Evolutionary conservation across 805 yeast species (phyloP).

Genomic region (Zygoascus tannicola): DNA sequence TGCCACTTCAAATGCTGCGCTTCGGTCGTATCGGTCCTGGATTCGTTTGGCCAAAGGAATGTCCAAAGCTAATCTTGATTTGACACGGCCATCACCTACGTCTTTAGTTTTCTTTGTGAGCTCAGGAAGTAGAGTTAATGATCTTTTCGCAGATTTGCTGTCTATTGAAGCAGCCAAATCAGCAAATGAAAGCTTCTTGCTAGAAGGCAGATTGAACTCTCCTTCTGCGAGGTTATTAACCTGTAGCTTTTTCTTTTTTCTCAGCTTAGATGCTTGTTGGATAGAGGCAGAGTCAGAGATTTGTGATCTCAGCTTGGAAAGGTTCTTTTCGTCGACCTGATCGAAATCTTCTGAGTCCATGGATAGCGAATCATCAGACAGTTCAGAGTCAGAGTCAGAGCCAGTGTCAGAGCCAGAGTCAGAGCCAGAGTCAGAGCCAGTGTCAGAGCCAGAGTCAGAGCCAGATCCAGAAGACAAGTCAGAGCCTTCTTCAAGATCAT

Average conservation of each 20-base stretch:
- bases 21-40: conserved; percentile 75
- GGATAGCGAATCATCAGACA: conserved; percentile 9
- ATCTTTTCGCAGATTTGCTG: conserved; percentile 29
- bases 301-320: conserved; percentile 33
- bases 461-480: no score
- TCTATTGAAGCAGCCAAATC: conserved; percentile 60
- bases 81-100: conserved; percentile 21
- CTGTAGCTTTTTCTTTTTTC: conserved; percentile 41
- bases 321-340: conserved; percentile 41
- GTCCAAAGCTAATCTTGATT: conserved; percentile 38
- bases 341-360: conserved; percentile 36
- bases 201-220: conserved; percentile 61
- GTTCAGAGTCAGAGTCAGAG: conserved; percentile 11
- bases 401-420: conserved; percentile 7
- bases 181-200: conserved; percentile 57
- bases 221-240: conserved; percentile 52
- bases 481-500: conserved; percentile 16
- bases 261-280: conserved; percentile 28
- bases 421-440: conserved; percentile 11
- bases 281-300: conserved; percentile 22
- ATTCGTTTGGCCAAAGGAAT: conserved; percentile 82
- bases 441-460: conserved; percentile 4
- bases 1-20: conserved; percentile 83
- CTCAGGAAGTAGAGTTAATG: conserved; percentile 34
- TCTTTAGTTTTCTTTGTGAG: conserved; percentile 30